Base-by-base conservation (phyloP, 805 yeast genomes). In the Starmerella riodocensis region DNA sequence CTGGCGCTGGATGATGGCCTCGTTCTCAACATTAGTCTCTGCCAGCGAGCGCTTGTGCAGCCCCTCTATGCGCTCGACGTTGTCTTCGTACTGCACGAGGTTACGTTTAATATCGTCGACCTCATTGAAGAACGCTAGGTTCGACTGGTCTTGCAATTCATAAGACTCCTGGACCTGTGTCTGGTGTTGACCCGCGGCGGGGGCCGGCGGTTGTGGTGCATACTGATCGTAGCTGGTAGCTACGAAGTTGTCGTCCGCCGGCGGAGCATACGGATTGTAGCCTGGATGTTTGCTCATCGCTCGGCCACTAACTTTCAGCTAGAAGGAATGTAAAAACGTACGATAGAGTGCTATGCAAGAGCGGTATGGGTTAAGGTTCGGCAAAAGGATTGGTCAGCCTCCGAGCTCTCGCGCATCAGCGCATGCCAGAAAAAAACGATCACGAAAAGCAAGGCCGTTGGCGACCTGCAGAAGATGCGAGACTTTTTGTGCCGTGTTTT, bases 11-110 rank as follows among this genome's bases (percentile, higher is more conserved):
- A 75, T 66, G 53, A 73, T 71, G 40, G 71, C 71, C 54, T 78
- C 80, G 53, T 74, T 76, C 45, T 76, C 79, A 46, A 73, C 74
- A 51, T 76, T 76, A 46, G 80, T 74, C 49, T 81, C 91, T 47
- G 75, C 76, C 53, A 83, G 63, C 28, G 84, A 65, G 51, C 76
- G 72, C 55, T 70, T 68, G 63, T 83, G 93, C 52, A 76, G 68
- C 42, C 70, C 66, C 57, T 79, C 80, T 45, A 82, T 73, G 51
- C 78, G 67, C 50, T 75, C 75, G 46, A 83, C 72, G 47, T 78
- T 63, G 53, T 70, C 73, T 55, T 76, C 74, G 60, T 79, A 83
- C 58, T 76, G 76, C 47, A 73, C 76, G 48, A 83, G 68, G 51
- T 74, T 74, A 45, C 69, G 69, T 62, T 80, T 78, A 58, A 83